These are phyloP conservation scores for Rhodotorula sp. DNA, from an alignment of 1,284 basidiomycete genomes.

Conservation along the genomic window DNA sequence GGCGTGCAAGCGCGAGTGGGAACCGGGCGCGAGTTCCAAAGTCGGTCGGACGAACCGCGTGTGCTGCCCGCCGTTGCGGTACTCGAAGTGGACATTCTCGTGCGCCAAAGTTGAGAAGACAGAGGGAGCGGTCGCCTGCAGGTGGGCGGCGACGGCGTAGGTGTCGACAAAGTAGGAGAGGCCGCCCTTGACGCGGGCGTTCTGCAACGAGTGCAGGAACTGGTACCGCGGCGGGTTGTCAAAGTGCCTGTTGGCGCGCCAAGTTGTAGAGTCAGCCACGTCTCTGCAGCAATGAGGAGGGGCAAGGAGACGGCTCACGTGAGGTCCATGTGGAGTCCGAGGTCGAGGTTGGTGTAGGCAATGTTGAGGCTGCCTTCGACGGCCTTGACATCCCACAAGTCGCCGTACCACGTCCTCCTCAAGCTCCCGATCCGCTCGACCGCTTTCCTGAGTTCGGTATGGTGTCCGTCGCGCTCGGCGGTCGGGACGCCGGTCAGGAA, in stretches of 20 bases:
- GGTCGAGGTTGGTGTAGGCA: conserved; percentile 86
- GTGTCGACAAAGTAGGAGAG: conserved; percentile 85
- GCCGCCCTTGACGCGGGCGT: conserved; percentile 74
- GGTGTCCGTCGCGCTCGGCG: conserved; percentile 57
- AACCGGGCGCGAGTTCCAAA: conserved; percentile 60
- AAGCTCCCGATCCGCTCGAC: conserved; percentile 70
- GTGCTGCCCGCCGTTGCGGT: conserved; percentile 85
- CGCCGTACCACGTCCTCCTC: conserved; percentile 85
- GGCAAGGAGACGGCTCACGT: conserved; percentile 60
- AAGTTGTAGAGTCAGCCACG: neutral
- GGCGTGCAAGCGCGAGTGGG: conserved; percentile 54
- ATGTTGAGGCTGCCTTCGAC: conserved; percentile 74
- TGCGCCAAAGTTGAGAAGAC: conserved; percentile 63
- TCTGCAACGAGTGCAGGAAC: conserved; percentile 81
- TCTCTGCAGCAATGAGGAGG: neutral
- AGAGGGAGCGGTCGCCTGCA: conserved; percentile 58
- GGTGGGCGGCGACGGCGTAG: conserved; percentile 62
- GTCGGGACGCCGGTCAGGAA: conserved; percentile 61
- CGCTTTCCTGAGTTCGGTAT: conserved; percentile 60
- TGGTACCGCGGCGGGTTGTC: conserved; percentile 86
- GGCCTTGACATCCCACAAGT: conserved; percentile 81
- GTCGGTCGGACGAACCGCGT: conserved; percentile 76
- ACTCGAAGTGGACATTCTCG: conserved; percentile 78
- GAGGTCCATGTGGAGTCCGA: conserved; percentile 90
- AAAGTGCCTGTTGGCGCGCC: conserved; percentile 57